Evolutionary conservation across 306 rosid genomes (phyloP).

Genomic region (Acacia melanoxylon): DNA sequence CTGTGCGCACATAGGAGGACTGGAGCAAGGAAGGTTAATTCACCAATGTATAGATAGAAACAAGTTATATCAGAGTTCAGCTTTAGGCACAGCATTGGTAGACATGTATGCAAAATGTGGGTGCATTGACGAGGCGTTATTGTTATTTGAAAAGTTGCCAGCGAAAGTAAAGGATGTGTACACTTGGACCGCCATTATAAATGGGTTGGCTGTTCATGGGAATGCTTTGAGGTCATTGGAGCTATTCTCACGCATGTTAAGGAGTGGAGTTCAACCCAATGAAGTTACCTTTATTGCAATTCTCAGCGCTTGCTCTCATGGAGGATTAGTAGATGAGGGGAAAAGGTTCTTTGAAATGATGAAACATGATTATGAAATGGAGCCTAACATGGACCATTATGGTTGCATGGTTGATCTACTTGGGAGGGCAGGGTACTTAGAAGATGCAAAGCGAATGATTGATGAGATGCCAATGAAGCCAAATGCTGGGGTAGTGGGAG

Average conservation of each 20-base stretch:
- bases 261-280: conserved; percentile 43
- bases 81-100: conserved; percentile 39
- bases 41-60: conserved; percentile 34
- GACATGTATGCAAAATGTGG: conserved; percentile 56
- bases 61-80: conserved; percentile 20
- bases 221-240: conserved; percentile 34
- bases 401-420: conserved; percentile 58
- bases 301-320: conserved; percentile 51
- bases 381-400: conserved; percentile 49
- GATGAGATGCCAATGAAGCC: conserved; percentile 52
- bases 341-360: conserved; percentile 36
- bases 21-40: conserved; percentile 47
- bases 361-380: conserved; percentile 34
- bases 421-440: conserved; percentile 46
- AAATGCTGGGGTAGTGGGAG: conserved; percentile 35
- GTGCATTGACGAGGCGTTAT: conserved; percentile 39
- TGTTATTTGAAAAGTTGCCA: conserved; percentile 36
- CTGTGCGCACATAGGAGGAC: conserved; percentile 42
- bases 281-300: conserved; percentile 40
- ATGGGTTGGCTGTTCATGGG: conserved; percentile 46
- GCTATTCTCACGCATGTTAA: conserved; percentile 41
- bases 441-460: conserved; percentile 44
- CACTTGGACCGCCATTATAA: conserved; percentile 45
- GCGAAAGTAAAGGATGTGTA: conserved; percentile 34
- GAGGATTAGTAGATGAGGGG: conserved; percentile 45